phyloP scores from a whole-genome alignment of 2,329 filamentous ascomycete genomes.

The Fusarium piperis region DNA sequence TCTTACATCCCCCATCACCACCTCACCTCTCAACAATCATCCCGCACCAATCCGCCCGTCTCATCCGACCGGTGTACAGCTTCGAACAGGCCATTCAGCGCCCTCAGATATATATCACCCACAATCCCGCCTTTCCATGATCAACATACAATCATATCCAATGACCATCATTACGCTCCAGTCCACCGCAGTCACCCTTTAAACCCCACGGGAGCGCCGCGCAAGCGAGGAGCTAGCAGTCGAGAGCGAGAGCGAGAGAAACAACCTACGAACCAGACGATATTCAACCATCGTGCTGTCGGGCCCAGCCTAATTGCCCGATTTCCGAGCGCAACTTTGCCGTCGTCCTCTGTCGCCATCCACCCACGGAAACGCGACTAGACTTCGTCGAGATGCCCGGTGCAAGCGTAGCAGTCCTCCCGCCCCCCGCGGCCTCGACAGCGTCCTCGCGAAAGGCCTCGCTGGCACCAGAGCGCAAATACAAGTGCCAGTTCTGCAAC shows the following conservation, averaged over 20 bases:
- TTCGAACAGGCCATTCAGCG: constrained; percentile 44
- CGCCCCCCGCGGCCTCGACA: constrained; percentile 73
- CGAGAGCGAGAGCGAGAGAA: constrained; percentile 48
- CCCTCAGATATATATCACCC: constrained; percentile 40
- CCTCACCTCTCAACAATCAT: constrained; percentile 39
- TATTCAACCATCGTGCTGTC: constrained; percentile 68
- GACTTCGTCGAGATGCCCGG: constrained; percentile 70
- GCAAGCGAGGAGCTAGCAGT: constrained; percentile 64
- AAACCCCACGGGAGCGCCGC: constrained; percentile 74
- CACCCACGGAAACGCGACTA: constrained; percentile 45
- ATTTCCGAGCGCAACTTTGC: constrained; percentile 39
- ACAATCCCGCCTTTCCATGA: constrained; percentile 54
- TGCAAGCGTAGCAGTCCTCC: constrained; percentile 72
- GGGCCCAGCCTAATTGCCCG: constrained; percentile 41
- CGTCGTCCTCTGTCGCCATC: constrained; percentile 39
- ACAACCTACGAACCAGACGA: constrained; percentile 54
- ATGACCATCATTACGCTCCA: constrained; percentile 64
- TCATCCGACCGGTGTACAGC: constrained; percentile 42
- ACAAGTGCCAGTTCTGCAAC: constrained; percentile 99
- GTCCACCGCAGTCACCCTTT: constrained; percentile 73
- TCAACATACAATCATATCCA: constrained; percentile 53
- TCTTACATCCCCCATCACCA: constrained; percentile 38
- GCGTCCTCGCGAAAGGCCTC: constrained; percentile 79
- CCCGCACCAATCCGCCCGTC: constrained; percentile 39
- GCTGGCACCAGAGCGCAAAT: constrained; percentile 91